These are phyloP conservation scores for Cladophialophora exuberans DNA, from an alignment of 2,329 filamentous ascomycete species.

Conservation along the genomic window DNA sequence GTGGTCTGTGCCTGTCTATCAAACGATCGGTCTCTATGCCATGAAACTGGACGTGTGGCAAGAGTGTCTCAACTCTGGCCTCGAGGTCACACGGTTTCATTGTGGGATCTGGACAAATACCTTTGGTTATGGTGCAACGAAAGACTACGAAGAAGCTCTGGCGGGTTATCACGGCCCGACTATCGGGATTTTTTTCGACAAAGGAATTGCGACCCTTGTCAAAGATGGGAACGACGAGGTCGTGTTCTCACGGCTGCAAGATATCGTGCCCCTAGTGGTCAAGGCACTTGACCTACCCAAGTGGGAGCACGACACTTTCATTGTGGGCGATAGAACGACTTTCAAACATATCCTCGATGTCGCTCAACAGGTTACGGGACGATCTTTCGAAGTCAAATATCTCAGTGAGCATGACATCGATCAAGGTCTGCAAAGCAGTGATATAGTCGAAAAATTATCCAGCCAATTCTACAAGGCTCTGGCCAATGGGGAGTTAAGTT, in stretches of 20 bases:
- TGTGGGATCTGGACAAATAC: slow-evolving; percentile 1
- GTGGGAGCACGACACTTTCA: neutral
- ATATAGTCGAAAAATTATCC: neutral
- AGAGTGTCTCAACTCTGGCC: neutral
- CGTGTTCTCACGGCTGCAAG: neutral
- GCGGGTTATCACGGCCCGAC: neutral
- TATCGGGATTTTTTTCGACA: neutral
- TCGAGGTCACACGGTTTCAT: slow-evolving; percentile 5
- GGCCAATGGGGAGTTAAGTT: slow-evolving; percentile 4
- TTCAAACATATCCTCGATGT: slow-evolving; percentile 1
- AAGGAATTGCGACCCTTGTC: neutral
- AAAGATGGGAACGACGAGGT: neutral
- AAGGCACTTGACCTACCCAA: neutral
- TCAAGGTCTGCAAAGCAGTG: slow-evolving; percentile 1
- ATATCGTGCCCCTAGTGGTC: neutral
- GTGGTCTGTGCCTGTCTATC: neutral
- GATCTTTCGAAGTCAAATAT: neutral
- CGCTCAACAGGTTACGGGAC: neutral
- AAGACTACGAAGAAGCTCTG: neutral
- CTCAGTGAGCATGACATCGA: neutral
- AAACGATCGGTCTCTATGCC: slow-evolving; percentile 1
- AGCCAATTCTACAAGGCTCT: slow-evolving; percentile 6
- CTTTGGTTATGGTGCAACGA: neutral
- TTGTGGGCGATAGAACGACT: neutral
- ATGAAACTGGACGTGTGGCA: neutral